Conservation (phyloP, 2,329 filamentous ascomycete genomes). For the Apiospora koreana region DNA sequence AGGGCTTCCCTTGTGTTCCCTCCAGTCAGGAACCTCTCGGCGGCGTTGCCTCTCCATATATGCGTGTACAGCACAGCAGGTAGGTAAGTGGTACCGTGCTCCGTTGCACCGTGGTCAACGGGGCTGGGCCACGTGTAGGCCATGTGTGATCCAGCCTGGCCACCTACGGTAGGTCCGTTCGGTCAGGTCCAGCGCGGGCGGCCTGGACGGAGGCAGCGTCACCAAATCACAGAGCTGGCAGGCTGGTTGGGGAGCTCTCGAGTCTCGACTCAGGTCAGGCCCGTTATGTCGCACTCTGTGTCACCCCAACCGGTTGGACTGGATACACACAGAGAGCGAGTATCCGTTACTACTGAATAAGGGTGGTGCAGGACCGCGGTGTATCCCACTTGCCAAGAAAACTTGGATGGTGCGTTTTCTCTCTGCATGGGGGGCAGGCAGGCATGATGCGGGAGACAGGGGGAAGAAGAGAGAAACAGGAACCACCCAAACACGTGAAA, state of each 20-base stretch:
- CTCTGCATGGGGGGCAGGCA: background rate
- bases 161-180: background rate
- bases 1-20: background rate
- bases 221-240: background rate
- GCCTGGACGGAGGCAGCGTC: background rate
- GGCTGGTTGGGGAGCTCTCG: background rate
- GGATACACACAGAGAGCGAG: no score
- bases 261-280: background rate
- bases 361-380: background rate
- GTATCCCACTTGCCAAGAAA: background rate
- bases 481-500: background rate
- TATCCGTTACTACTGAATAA: background rate
- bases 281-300: background rate
- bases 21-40: background rate
- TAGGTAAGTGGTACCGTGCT: background rate
- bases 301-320: background rate
- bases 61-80: background rate
- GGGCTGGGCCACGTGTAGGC: background rate
- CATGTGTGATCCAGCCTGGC: background rate
- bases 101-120: background rate
- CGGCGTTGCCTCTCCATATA: background rate
- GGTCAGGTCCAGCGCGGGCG: background rate
- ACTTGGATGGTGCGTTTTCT: background rate
- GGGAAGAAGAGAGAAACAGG: background rate
- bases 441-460: background rate